Conservation (phyloP, 768 basidiomycete species). For the Mycena belliarum region DNA sequence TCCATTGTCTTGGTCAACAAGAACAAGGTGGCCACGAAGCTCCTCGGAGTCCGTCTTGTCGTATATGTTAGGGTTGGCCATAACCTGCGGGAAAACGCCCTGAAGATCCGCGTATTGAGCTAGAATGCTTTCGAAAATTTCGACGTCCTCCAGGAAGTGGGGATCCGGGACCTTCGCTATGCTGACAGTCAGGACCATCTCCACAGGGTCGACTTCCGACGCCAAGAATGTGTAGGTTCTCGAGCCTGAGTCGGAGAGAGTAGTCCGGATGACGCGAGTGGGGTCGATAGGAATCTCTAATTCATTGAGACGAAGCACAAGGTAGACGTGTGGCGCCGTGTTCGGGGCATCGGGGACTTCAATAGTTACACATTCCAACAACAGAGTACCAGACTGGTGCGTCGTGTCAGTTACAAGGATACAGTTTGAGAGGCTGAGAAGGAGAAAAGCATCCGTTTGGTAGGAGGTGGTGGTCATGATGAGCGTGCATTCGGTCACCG, state of each 20-base stretch:
- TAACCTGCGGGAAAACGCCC: constrained; percentile 15
- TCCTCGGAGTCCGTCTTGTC: constrained; percentile 32
- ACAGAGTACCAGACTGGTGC: constrained; percentile 45
- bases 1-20: constrained; percentile 72
- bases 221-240: constrained; percentile 48
- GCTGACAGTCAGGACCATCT: constrained; percentile 39
- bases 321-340: constrained; percentile 59
- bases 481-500: no score
- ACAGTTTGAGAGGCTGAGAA: constrained; percentile 54
- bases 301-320: constrained; percentile 58
- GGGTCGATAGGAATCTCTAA: constrained; percentile 67
- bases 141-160: constrained; percentile 53
- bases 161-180: constrained; percentile 30
- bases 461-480: no score
- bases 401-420: constrained; percentile 36
- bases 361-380: constrained; percentile 65
- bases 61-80: constrained; percentile 10
- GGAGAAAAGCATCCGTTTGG: constrained; percentile 48
- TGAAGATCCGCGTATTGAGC: constrained; percentile 61
- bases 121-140: constrained; percentile 66
- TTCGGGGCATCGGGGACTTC: constrained; percentile 31
- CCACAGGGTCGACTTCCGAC: constrained; percentile 37
- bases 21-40: constrained; percentile 60
- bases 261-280: constrained; percentile 43
- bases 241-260: constrained; percentile 32